Conservation (phyloP, 1,284 basidiomycete genomes). For the Hemileia vastatrix region DNA sequence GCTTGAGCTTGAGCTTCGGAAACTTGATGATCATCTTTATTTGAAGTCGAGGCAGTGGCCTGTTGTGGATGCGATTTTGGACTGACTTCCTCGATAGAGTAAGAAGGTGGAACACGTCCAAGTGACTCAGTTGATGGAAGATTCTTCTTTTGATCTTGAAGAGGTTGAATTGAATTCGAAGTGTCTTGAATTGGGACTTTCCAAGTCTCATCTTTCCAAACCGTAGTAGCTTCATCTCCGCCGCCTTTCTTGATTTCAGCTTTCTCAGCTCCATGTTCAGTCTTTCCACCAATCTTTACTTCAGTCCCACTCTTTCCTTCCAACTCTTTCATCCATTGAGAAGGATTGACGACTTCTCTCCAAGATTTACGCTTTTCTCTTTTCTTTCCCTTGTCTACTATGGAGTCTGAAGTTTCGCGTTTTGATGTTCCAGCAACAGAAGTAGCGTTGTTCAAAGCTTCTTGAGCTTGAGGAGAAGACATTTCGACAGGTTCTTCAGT, state of each 20-base stretch:
- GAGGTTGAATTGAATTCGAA: background rate
- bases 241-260: background rate
- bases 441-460: background rate
- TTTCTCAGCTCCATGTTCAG: background rate
- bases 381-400: background rate
- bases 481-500: background rate
- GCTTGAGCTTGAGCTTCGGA: too few species aligned
- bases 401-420: too few species aligned
- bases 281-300: background rate
- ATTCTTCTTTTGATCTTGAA: background rate
- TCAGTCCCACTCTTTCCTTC: background rate
- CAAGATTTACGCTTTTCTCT: background rate
- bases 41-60: too few species aligned
- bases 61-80: too few species aligned
- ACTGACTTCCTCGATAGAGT: too few species aligned
- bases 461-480: background rate
- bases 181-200: background rate
- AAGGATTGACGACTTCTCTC: background rate
- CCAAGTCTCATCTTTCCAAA: background rate
- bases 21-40: too few species aligned
- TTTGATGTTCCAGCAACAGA: background rate
- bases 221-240: background rate
- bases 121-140: too few species aligned
- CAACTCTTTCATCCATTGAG: background rate
- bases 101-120: too few species aligned